Evolutionary conservation across 257 asterid genomes (phyloP).

Genomic region (Sherardia arvensis): DNA sequence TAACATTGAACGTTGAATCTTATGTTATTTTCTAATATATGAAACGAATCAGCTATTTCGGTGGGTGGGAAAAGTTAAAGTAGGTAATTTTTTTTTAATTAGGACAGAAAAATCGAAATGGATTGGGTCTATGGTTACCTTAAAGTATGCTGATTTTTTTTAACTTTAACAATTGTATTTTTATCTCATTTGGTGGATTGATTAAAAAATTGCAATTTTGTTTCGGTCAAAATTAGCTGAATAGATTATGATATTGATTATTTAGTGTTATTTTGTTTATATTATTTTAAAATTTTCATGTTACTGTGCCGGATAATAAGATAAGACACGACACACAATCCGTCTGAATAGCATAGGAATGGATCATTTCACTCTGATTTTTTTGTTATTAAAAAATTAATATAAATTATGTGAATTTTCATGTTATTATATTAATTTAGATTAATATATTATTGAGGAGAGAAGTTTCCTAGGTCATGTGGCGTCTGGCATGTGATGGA

Average conservation of each 20-base stretch:
- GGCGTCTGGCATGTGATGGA: constrained; percentile 6
- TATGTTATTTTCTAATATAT: not conserved
- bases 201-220: not conserved
- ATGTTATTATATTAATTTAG: no score
- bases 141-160: not conserved
- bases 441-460: no score
- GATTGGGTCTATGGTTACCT: not conserved
- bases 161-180: constrained; percentile 1
- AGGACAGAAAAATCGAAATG: not conserved
- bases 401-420: no score
- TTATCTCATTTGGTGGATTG: not conserved
- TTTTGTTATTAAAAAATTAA: no score
- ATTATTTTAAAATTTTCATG: no score
- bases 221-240: not conserved
- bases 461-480: constrained; percentile 1
- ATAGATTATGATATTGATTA: not conserved
- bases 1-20: not conserved
- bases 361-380: not conserved
- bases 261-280: no score
- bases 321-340: no score
- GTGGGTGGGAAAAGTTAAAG: not conserved
- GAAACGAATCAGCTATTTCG: not conserved
- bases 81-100: not conserved
- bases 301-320: no score
- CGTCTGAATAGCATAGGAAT: no score